phyloP scores from a whole-genome alignment of 371 early-diverging fungal species.

The Mucor indicus region DNA sequence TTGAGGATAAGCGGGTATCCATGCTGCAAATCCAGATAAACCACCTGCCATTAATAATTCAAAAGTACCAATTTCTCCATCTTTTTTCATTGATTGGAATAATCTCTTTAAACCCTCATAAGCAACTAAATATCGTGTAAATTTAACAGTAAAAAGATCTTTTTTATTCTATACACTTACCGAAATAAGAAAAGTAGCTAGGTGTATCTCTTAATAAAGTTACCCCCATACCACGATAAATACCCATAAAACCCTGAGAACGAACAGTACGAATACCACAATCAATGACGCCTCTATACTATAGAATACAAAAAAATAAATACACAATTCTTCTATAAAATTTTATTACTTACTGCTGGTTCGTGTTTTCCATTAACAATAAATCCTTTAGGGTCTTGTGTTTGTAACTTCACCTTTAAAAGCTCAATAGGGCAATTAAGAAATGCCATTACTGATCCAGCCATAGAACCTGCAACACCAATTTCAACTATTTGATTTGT shows the following conservation, averaged over 20 bases:
- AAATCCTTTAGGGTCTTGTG: constrained; percentile 56
- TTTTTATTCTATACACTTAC: constrained; percentile 27
- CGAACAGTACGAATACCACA: constrained; percentile 71
- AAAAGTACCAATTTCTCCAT: constrained; percentile 34
- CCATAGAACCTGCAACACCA: constrained; percentile 72
- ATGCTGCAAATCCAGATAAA: constrained; percentile 78
- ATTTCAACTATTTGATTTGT: constrained; percentile 44
- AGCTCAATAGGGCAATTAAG: constrained; percentile 85
- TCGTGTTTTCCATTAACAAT: constrained; percentile 34
- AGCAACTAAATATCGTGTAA: constrained; percentile 34
- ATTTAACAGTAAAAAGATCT: neutral
- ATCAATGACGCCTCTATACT: constrained; percentile 76
- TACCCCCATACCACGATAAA: constrained; percentile 81
- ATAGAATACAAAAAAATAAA: too few species aligned
- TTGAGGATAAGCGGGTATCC: constrained; percentile 88
- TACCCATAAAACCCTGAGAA: constrained; percentile 63
- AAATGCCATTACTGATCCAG: constrained; percentile 84
- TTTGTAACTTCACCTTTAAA: constrained; percentile 83
- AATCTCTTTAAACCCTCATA: constrained; percentile 67
- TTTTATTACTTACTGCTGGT: constrained; percentile 41
- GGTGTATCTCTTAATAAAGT: constrained; percentile 84
- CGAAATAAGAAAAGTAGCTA: constrained; percentile 83
- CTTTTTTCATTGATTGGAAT: constrained; percentile 47
- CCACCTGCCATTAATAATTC: constrained; percentile 85
- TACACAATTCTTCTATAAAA: neutral